Conservation (phyloP, 2,329 filamentous ascomycete genomes). For the Alternaria sp. region DNA sequence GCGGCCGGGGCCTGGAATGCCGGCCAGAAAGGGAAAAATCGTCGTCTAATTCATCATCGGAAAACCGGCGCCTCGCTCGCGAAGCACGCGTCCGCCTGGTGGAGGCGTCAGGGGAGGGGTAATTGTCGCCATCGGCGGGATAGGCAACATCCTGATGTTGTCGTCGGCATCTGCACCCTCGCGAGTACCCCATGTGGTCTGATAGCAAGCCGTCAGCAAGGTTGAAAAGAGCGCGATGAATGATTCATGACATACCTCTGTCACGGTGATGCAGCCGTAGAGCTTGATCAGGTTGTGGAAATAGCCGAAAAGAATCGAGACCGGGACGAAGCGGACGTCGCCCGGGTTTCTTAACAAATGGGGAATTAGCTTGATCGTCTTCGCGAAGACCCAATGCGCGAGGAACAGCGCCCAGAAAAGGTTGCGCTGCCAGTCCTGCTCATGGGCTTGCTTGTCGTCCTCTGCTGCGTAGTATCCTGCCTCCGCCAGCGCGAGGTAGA, state of each 20-base stretch:
- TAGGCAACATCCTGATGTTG: conserved; percentile 49
- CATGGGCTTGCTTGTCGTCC: conserved; percentile 18
- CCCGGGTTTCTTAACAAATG: conserved; percentile 84
- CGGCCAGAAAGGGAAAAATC: conserved; percentile 33
- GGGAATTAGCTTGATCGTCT: conserved; percentile 87
- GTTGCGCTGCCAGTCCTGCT: conserved; percentile 30
- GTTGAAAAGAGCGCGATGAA: conserved; percentile 16
- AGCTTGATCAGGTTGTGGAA: conserved; percentile 93
- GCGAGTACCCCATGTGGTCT: conserved; percentile 97
- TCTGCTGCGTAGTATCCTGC: conserved; percentile 37
- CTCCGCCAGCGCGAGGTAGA: conserved; percentile 41
- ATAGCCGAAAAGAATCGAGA: conserved; percentile 91
- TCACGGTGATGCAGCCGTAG: conserved; percentile 78
- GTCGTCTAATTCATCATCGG: conserved; percentile 36
- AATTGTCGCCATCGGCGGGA: conserved; percentile 41
- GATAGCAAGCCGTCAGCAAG: conserved; percentile 25
- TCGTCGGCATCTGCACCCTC: conserved; percentile 84
- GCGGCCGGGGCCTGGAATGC: conserved; percentile 28
- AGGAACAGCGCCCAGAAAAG: conserved; percentile 44
- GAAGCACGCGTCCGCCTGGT: conserved; percentile 42
- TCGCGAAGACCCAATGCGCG: conserved; percentile 72
- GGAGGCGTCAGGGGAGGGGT: conserved; percentile 45
- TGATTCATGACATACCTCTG: conserved; percentile 44
- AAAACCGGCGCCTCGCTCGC: conserved; percentile 43
- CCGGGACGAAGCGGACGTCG: conserved; percentile 78